Evolutionary conservation across 768 basidiomycete species (phyloP).

Genomic region (Phanerodontia chrysosporium): DNA sequence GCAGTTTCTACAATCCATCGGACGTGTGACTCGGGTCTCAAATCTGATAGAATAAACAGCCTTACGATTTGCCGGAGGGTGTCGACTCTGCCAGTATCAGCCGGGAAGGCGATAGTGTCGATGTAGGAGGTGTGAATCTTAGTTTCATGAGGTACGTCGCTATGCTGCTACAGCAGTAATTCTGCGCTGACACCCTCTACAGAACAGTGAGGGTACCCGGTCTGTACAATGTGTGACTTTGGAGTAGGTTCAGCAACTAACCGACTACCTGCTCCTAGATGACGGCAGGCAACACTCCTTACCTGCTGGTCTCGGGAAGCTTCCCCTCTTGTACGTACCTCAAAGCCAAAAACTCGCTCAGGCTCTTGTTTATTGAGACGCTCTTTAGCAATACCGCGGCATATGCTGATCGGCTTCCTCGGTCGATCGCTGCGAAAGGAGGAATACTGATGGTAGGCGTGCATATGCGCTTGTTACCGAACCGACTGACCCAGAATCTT

Average conservation of each 20-base stretch:
- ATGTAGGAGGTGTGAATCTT: slow-evolving; percentile 2
- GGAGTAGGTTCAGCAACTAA: no score
- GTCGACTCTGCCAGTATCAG: background rate
- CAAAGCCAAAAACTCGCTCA: no score
- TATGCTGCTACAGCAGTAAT: background rate
- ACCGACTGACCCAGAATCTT: background rate
- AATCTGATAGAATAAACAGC: background rate
- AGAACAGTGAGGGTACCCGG: background rate
- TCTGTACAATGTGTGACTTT: no score
- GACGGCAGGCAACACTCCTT: slow-evolving; percentile 16
- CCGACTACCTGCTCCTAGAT: no score
- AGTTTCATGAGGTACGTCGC: slow-evolving; percentile 2
- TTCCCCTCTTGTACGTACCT: slow-evolving; percentile 21
- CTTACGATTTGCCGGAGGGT: background rate
- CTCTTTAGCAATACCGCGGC: slow-evolving; percentile 17
- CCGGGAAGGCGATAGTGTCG: background rate
- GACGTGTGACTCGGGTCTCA: background rate
- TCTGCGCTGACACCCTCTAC: no score
- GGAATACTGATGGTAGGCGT: slow-evolving; percentile 24
- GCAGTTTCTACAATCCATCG: background rate
- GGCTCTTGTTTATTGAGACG: no score
- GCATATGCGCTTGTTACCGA: background rate
- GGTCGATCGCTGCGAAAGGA: slow-evolving; percentile 18
- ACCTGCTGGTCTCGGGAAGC: slow-evolving; percentile 23
- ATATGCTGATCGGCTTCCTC: slow-evolving; percentile 15